Conservation (phyloP, 1,284 basidiomycete genomes). For the Trichosporon inkin region DNA sequence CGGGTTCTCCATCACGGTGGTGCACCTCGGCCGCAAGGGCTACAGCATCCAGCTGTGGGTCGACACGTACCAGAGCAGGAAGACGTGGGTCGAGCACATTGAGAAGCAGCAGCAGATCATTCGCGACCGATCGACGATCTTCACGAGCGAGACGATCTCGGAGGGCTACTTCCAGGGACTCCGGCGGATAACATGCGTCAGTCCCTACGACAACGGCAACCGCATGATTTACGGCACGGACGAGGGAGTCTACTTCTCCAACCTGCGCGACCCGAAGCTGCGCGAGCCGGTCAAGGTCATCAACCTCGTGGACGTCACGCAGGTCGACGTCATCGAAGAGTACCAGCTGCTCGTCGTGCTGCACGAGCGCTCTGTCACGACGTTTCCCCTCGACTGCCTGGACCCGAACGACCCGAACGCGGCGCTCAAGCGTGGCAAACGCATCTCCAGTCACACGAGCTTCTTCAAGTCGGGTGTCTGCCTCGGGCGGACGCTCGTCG, state of each 20-base stretch:
- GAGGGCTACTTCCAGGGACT: conserved; percentile 80
- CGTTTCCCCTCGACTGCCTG: conserved; percentile 90
- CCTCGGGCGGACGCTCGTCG: conserved; percentile 89
- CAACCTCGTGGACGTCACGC: conserved; percentile 80
- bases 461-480: conserved; percentile 98
- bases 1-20: conserved; percentile 87
- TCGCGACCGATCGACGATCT: conserved; percentile 77
- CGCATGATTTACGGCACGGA: conserved; percentile 93
- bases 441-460: conserved; percentile 91
- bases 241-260: conserved; percentile 92
- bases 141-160: conserved; percentile 78
- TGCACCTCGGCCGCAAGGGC: conserved; percentile 86
- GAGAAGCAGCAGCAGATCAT: conserved; percentile 81
- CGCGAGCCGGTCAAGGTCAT: conserved; percentile 87
- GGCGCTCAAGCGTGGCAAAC: conserved; percentile 87
- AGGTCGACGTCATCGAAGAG: conserved; percentile 95
- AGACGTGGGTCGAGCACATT: conserved; percentile 94
- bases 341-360: conserved; percentile 93
- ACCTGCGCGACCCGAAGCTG: conserved; percentile 66
- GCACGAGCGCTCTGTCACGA: conserved; percentile 93
- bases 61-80: conserved; percentile 74
- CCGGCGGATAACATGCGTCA: conserved; percentile 88
- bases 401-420: conserved; percentile 85
- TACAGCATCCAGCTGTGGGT: conserved; percentile 94
- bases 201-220: conserved; percentile 83